Conservation (phyloP, 495 filamentous ascomycete genomes). For the Trichoderma erinaceum region DNA sequence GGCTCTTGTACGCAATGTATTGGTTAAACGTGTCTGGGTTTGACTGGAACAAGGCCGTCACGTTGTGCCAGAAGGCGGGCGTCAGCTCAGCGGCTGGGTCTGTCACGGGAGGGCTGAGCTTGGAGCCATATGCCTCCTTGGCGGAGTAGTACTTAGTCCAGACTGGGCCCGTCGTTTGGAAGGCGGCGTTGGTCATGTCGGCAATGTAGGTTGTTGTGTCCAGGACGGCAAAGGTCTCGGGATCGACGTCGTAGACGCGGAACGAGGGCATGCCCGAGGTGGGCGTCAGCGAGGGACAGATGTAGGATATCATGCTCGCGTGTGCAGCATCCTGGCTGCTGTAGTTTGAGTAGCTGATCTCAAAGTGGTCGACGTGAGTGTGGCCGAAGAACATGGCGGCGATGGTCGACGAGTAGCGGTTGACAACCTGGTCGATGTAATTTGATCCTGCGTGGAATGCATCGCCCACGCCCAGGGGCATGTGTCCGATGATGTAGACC, state of each 20-base stretch:
- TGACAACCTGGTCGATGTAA: conserved; percentile 49
- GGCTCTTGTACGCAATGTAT: conserved; percentile 25
- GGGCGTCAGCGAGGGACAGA: conserved; percentile 49
- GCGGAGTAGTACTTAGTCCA: conserved; percentile 52
- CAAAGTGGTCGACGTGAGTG: conserved; percentile 51
- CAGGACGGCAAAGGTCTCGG: conserved; percentile 47
- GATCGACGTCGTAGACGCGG: conserved; percentile 52
- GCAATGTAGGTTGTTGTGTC: conserved; percentile 49
- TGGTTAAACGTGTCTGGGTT: conserved; percentile 22
- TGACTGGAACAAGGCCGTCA: conserved; percentile 34
- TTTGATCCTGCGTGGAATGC: conserved; percentile 47
- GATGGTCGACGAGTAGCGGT: conserved; percentile 47
- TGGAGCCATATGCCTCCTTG: conserved; percentile 45
- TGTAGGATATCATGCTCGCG: conserved; percentile 43
- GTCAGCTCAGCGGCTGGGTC: conserved; percentile 38
- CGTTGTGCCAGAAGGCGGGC: conserved; percentile 54
- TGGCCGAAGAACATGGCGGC: conserved; percentile 54
- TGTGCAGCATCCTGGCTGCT: conserved; percentile 25
- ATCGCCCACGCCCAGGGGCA: conserved; percentile 42
- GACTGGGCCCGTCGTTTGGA: conserved; percentile 33
- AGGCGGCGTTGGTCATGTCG: conserved; percentile 41
- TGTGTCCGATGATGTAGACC: conserved; percentile 51
- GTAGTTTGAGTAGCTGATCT: conserved; percentile 48
- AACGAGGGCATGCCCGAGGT: conserved; percentile 48
- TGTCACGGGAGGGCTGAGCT: conserved; percentile 34